Conservation (phyloP, 768 basidiomycete species). For the Lentinus tigrinus region DNA sequence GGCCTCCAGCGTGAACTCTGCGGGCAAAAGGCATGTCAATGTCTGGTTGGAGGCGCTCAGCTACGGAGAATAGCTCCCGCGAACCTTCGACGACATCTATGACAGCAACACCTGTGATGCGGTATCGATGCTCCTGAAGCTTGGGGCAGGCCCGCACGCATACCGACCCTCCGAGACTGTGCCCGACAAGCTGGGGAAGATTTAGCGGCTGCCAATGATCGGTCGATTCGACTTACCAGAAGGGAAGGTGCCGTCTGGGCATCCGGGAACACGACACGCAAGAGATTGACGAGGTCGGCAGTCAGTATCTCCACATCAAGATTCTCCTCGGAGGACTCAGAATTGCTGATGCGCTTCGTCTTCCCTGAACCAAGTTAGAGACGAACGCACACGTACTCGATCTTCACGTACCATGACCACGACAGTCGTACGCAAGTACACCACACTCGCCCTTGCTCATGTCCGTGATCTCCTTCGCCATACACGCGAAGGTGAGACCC, state of each 20-base stretch:
- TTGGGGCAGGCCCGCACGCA: conserved; percentile 67
- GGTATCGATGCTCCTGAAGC: conserved; percentile 67
- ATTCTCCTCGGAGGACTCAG: conserved; percentile 41
- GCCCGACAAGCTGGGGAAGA: conserved; percentile 54
- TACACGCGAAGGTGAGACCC: conserved; percentile 84
- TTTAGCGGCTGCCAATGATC: not conserved
- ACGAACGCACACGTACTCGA: not conserved
- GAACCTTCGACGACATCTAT: conserved; percentile 24
- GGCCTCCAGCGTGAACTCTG: conserved; percentile 91
- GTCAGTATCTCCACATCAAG: conserved; percentile 73
- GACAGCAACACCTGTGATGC: conserved; percentile 74
- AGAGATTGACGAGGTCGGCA: conserved; percentile 68
- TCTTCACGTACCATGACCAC: conserved; percentile 74
- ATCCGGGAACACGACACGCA: conserved; percentile 70
- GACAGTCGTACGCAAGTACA: conserved; percentile 76
- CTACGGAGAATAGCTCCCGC: not conserved
- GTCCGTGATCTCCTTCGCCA: conserved; percentile 76
- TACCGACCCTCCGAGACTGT: conserved; percentile 96
- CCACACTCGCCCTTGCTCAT: conserved; percentile 72
- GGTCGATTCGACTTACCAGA: conserved; percentile 49
- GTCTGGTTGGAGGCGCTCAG: not conserved
- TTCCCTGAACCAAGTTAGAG: conserved; percentile 48
- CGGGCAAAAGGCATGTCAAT: not conserved
- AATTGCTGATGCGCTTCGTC: conserved; percentile 45
- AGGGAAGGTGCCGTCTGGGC: conserved; percentile 63